Evolutionary conservation across 2,329 filamentous ascomycete genomes (phyloP).

Genomic region (Byssochlamys sp.): DNA sequence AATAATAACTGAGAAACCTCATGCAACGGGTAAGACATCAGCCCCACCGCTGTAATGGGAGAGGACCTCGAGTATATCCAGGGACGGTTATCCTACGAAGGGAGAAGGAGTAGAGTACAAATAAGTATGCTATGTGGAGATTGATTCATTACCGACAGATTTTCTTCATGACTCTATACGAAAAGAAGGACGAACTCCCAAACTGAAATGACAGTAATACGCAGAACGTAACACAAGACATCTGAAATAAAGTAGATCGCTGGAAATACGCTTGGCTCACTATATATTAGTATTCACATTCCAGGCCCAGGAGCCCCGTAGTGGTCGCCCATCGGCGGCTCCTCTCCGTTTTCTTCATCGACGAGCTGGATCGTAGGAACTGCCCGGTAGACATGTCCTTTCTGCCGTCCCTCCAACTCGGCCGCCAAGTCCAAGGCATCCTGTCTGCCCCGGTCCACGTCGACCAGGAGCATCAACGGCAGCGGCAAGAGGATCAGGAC

Average conservation of each 20-base stretch:
- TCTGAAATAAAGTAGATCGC: background rate
- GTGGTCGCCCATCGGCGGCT: background rate
- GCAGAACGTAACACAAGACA: background rate
- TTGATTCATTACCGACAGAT: background rate
- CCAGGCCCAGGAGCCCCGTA: background rate
- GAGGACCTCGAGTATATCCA: background rate
- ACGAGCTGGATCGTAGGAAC: conserved; percentile 7
- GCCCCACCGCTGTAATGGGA: background rate
- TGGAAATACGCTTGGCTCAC: background rate
- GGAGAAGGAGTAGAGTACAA: background rate
- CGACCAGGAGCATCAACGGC: conserved; percentile 72
- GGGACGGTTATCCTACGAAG: background rate
- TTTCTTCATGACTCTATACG: background rate
- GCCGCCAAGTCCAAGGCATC: conserved; percentile 59
- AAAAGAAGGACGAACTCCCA: background rate
- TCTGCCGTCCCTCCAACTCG: conserved; percentile 28
- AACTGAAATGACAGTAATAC: background rate
- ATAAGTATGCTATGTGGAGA: background rate
- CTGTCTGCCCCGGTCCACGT: conserved; percentile 67
- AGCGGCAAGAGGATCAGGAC: conserved; percentile 74
- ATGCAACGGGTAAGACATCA: background rate
- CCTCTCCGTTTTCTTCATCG: conserved; percentile 2
- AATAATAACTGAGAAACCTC: background rate
- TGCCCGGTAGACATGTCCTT: conserved; percentile 14
- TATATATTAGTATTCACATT: background rate